Conservation (phyloP, 2,329 filamentous ascomycete species). For the Daldinia eschscholtzii region DNA sequence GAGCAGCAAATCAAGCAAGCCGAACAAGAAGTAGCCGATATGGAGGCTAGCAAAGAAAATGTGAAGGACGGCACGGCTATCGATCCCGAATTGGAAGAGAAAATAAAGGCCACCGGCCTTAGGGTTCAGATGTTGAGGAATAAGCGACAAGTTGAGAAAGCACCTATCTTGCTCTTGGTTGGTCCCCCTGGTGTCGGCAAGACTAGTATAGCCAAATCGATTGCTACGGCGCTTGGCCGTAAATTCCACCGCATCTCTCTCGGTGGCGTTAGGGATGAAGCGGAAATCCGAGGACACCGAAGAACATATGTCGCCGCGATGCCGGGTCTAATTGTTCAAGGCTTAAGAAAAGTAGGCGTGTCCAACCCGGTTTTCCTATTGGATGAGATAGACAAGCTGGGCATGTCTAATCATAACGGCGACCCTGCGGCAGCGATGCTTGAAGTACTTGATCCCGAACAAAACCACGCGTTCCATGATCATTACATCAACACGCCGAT, state of each 20-base stretch:
- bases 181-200: conserved; percentile 96
- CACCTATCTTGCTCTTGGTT: conserved; percentile 91
- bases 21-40: conserved; percentile 66
- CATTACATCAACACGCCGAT: conserved; percentile 97
- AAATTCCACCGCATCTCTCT: conserved; percentile 98
- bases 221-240: conserved; percentile 89
- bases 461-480: conserved; percentile 94
- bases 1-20: conserved; percentile 81
- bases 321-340: conserved; percentile 94
- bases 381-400: conserved; percentile 98
- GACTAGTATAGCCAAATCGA: conserved; percentile 92
- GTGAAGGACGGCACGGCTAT: conserved; percentile 49
- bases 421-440: conserved; percentile 98
- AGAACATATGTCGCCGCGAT: conserved; percentile 99
- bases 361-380: conserved; percentile 95
- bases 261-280: conserved; percentile 94
- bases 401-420: conserved; percentile 89
- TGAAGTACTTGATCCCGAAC: conserved; percentile 96
- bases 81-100: conserved; percentile 56
- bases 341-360: conserved; percentile 93
- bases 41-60: conserved; percentile 59
- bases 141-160: conserved; percentile 92
- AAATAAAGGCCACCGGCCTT: conserved; percentile 62
- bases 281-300: conserved; percentile 94
- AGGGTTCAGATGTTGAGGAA: conserved; percentile 82